Evolutionary conservation across 306 rosid genomes (phyloP).

Genomic region (Delonix regia): DNA sequence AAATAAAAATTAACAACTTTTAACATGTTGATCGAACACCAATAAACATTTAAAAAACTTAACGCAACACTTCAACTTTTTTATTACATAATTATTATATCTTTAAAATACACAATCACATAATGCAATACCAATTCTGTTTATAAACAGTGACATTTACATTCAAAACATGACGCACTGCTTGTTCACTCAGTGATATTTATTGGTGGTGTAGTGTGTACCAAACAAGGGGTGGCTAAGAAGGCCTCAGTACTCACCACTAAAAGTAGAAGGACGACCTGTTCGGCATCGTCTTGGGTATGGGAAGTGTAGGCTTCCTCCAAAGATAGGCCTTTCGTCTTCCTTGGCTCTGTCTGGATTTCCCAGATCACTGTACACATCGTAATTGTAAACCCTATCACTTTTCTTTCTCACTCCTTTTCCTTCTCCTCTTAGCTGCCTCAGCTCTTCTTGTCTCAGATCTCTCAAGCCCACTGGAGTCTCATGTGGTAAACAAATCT

Average conservation of each 20-base stretch:
- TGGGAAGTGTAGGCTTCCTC: constrained; percentile 32
- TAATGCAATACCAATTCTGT: too few species aligned
- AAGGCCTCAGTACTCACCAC: constrained; percentile 1
- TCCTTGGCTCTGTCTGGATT: constrained; percentile 28
- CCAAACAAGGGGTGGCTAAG: neutral
- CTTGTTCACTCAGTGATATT: too few species aligned
- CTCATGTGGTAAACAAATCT: constrained; percentile 41
- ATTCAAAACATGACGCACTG: too few species aligned
- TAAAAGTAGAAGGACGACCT: constrained; percentile 33
- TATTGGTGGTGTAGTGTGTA: too few species aligned
- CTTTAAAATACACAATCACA: too few species aligned
- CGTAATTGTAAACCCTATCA: constrained; percentile 51
- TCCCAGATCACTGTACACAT: constrained; percentile 50
- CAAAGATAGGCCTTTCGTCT: constrained; percentile 32
- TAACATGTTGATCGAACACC: too few species aligned
- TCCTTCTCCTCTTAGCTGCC: constrained; percentile 45
- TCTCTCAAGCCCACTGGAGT: constrained; percentile 49
- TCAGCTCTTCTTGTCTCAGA: constrained; percentile 40
- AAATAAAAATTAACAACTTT: too few species aligned
- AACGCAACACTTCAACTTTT: too few species aligned
- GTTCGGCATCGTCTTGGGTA: constrained; percentile 50
- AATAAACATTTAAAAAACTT: too few species aligned
- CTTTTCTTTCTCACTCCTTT: constrained; percentile 14
- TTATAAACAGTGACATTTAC: too few species aligned
- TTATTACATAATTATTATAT: too few species aligned